phyloP scores from a whole-genome alignment of 495 filamentous ascomycete genomes.

The Terfezia boudieri region DNA sequence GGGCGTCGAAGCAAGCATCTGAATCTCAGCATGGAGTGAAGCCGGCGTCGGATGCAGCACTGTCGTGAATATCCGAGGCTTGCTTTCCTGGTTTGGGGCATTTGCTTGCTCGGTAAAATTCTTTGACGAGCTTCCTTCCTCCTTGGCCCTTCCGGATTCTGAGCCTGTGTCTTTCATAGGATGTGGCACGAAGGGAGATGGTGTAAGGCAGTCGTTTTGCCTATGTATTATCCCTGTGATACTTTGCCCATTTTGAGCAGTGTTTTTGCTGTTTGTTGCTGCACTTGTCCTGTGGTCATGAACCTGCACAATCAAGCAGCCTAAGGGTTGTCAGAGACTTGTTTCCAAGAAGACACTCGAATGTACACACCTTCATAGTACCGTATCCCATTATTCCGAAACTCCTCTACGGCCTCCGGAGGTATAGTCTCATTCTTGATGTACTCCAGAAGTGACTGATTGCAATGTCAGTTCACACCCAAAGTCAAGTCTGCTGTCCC shows the following conservation, averaged over 20 bases:
- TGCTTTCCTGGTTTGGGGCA: constrained; percentile 19
- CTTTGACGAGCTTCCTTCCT: constrained; percentile 1
- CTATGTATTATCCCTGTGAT: constrained; percentile 75
- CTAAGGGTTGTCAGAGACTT: constrained; percentile 19
- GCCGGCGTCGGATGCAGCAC: constrained; percentile 71
- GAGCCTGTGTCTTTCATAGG: constrained; percentile 32
- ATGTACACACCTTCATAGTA: constrained; percentile 62
- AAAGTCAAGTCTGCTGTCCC: neutral
- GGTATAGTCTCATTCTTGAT: constrained; percentile 42
- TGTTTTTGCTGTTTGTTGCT: constrained; percentile 31
- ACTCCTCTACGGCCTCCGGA: constrained; percentile 51
- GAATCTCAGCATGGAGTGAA: constrained; percentile 48
- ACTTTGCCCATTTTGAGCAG: constrained; percentile 21
- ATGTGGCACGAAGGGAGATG: constrained; percentile 65
- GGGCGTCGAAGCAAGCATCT: constrained; percentile 51
- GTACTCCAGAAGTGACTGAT: constrained; percentile 32
- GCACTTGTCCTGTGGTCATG: constrained; percentile 57
- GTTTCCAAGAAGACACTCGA: neutral
- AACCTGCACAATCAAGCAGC: constrained; percentile 80
- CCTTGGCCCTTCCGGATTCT: neutral
- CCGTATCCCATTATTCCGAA: constrained; percentile 39
- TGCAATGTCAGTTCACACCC: constrained; percentile 22
- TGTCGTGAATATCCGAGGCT: constrained; percentile 46
- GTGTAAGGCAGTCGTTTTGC: constrained; percentile 65
- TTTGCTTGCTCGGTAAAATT: neutral